Evolutionary conservation across 129 eudicot genomes (phyloP), one percentile per base, ranked within the genome.

Genomic region (carrot (Daucus carota)): DNA sequence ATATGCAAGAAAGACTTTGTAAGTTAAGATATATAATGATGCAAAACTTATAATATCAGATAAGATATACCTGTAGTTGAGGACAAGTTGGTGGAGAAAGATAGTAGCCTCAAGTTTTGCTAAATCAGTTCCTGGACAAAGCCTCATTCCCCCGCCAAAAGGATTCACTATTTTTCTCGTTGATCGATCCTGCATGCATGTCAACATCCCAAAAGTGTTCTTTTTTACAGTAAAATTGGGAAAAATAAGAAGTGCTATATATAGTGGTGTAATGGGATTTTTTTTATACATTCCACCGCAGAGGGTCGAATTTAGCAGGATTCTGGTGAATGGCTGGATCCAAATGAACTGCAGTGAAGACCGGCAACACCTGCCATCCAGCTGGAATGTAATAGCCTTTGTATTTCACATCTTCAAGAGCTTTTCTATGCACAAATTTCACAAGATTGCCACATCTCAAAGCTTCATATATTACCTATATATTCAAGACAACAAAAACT

Each of bases 51-150:
- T 63, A 46, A 46, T 46, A 46, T 46, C 20, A 46, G 54, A 17
- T 13, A 15, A 63, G 4, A 63, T 29, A 1, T 75, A 86, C 90
- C 90, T 83, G 62, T 75, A 76, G 77, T 86, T 86, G 26, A 83
- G 90, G 63, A 86, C 80, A 60, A 86, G 72, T 76, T 83, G 87
- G 52, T 86, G 90, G 72, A 86, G 87, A 52, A 86, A 86, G 60
- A 86, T 65, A 1, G 90, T 76, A 32, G 83, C 75, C 74, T 83
- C 90, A 50, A 86, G 18, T 73, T 76, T 86, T 16, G 83, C 90
- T 57, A 86, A 74, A 8, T 86, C 90, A 10, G 84, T 57, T 48
- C 90, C 90, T 7, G 90, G 90, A 76, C 90, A 86, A 17, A 83
- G 80, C 63, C 90, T 46, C 47, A 50, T 10, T 62, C 90, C 90